phyloP scores from a whole-genome alignment of 352 stramenopile genomes.

The Phytophthora nicotianae region DNA sequence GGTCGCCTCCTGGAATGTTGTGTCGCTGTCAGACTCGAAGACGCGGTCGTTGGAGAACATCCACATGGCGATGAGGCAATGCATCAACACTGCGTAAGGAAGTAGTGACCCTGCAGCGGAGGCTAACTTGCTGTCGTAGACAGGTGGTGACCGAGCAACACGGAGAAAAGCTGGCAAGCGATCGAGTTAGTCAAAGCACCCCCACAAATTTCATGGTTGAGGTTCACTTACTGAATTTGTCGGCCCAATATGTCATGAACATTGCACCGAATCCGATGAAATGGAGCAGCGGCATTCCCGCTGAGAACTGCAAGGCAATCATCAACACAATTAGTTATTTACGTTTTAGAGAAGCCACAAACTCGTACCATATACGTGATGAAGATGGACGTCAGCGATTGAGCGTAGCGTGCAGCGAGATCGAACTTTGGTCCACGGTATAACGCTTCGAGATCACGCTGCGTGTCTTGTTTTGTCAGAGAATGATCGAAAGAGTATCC shows the following conservation, averaged over 20 bases:
- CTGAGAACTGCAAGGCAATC: conserved; percentile 59
- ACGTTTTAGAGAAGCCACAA: background rate
- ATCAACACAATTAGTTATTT: no score
- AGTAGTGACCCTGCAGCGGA: conserved; percentile 59
- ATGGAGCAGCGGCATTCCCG: conserved; percentile 80
- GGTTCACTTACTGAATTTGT: conserved; percentile 78
- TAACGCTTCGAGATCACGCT: conserved; percentile 79
- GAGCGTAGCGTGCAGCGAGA: conserved; percentile 68
- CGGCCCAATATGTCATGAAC: conserved; percentile 83
- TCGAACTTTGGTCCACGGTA: conserved; percentile 84
- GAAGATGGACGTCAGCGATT: conserved; percentile 83
- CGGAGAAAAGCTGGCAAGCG: conserved; percentile 59
- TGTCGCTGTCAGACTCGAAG: conserved; percentile 65
- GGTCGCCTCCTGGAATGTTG: background rate
- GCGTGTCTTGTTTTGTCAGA: conserved; percentile 73
- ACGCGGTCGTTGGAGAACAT: conserved; percentile 90
- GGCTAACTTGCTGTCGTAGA: conserved; percentile 78
- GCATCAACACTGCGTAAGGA: conserved; percentile 75
- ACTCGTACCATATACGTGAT: conserved; percentile 73
- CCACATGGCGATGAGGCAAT: conserved; percentile 80
- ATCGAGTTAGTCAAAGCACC: background rate
- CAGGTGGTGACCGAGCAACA: conserved; percentile 65
- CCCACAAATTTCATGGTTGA: background rate
- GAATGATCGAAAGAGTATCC: conserved; percentile 69
- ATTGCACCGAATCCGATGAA: conserved; percentile 75